Conservation (phyloP, 257 asterid species). For the Knoxia roxburghii region DNA sequence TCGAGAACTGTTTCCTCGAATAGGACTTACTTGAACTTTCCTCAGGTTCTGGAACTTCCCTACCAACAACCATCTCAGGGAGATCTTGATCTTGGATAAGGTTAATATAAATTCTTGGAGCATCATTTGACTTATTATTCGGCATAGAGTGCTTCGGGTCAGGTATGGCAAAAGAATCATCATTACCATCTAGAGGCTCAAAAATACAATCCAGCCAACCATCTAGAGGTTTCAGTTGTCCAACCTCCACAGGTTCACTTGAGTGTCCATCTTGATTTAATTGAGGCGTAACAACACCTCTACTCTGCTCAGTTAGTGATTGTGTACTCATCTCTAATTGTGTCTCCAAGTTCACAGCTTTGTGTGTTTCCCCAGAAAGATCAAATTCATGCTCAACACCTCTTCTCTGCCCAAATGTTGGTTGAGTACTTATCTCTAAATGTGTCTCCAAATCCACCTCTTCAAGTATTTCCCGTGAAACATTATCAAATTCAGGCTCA, state of each 20-base stretch:
- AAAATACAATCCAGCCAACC: background rate
- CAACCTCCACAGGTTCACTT: background rate
- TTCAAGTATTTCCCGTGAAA: too few species aligned
- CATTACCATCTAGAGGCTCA: background rate
- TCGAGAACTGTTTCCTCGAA: background rate
- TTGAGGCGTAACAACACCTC: background rate
- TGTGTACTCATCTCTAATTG: too few species aligned
- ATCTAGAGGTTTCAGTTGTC: background rate
- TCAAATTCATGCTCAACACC: too few species aligned
- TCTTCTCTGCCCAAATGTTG: too few species aligned
- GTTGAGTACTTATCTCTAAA: too few species aligned
- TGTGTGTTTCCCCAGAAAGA: too few species aligned
- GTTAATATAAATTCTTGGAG: background rate
- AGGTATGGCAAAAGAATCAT: background rate
- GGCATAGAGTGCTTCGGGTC: background rate
- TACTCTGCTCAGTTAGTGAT: too few species aligned
- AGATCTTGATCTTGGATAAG: background rate
- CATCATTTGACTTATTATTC: background rate
- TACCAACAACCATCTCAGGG: background rate
- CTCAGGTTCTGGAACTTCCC: background rate
- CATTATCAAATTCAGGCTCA: too few species aligned
- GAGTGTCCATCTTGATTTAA: background rate
- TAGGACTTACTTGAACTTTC: background rate
- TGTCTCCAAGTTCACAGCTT: too few species aligned
- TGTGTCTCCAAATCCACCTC: too few species aligned